Evolutionary conservation across 2,329 filamentous ascomycete species (phyloP).

Genomic region (Ophiostoma tasmaniense): DNA sequence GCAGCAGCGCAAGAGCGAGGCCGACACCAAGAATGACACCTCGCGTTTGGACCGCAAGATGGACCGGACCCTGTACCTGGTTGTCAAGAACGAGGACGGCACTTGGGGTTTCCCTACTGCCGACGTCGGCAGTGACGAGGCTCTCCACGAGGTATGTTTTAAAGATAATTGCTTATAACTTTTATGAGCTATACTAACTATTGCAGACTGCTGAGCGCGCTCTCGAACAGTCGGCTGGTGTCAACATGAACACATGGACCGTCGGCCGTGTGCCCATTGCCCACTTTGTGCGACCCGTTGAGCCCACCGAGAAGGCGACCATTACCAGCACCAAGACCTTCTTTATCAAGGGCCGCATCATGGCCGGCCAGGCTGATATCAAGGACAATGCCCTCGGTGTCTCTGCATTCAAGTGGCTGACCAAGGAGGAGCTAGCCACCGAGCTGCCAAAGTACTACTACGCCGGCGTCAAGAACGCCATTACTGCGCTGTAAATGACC

Average conservation of each 20-base stretch:
- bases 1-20: slow-evolving; percentile 58
- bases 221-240: slow-evolving; percentile 65
- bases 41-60: slow-evolving; percentile 66
- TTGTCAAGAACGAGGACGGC: slow-evolving; percentile 65
- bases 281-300: slow-evolving; percentile 55
- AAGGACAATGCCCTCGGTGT: slow-evolving; percentile 62
- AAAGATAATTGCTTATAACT: not conserved
- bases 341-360: slow-evolving; percentile 92
- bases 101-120: slow-evolving; percentile 78
- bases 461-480: slow-evolving; percentile 69
- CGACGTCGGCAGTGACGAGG: slow-evolving; percentile 60
- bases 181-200: not conserved
- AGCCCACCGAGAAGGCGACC: slow-evolving; percentile 29
- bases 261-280: slow-evolving; percentile 85
- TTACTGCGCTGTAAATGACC: slow-evolving; percentile 57
- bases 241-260: slow-evolving; percentile 99
- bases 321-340: slow-evolving; percentile 73
- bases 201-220: slow-evolving; percentile 71
- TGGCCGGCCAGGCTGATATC: slow-evolving; percentile 89
- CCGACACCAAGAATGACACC: slow-evolving; percentile 66
- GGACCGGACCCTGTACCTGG: slow-evolving; percentile 68
- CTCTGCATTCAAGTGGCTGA: slow-evolving; percentile 83
- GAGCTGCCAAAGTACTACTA: slow-evolving; percentile 62
- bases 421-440: slow-evolving; percentile 74
- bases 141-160: slow-evolving; percentile 65